Evolutionary conservation across 2,329 filamentous ascomycete species (phyloP), one percentile per base, ranked within the genome.

Genomic region (Emmonsiellopsis sp.): DNA sequence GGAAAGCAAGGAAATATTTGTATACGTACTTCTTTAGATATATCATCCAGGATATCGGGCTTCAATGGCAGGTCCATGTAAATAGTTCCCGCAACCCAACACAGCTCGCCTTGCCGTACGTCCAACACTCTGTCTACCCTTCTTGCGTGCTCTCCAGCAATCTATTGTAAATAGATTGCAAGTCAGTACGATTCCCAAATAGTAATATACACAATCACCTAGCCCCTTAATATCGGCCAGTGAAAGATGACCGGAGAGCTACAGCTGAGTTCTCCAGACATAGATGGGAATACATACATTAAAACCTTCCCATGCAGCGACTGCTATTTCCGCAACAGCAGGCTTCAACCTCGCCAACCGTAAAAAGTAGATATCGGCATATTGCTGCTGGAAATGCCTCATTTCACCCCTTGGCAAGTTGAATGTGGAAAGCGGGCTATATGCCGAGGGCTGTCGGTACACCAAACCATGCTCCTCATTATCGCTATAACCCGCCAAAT

Each of bases 61-160:
- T 98, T 98, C 64, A 96, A 71, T 2, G 87, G 82, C 89, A 98
- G 91, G 59, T 97, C 89, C 86, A 97, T 95, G 69, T 95, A 98
- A 34, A 97, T 83, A 0, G 93, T 98, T 13, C 94, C 93, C 0
- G 85, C 80, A 13, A 98, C 87, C 90, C 92, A 98, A 73, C 92
- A 97, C 37, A 97, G 76, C 73, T 96, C 85, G 58, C 93, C 93
- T 74, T 97, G 93, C 56, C 92, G 84, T 50, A 98, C 93, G 71
- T 98, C 92, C 32, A 98, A 79, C 55, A 98, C 93, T 61, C 93
- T 80, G 34, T 96, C 88, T 13, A 94, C 90, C 59, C 79, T 82
- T 61, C 79, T 80, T 9, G 89, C 89, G 54, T 76, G 76, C 67
- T 95, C 89, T 38, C 83, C 87, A 6, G 81, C 88, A 60, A 97